Base-by-base conservation (phyloP, 768 basidiomycete genomes). In the Hemileccinum rubropunctum region DNA sequence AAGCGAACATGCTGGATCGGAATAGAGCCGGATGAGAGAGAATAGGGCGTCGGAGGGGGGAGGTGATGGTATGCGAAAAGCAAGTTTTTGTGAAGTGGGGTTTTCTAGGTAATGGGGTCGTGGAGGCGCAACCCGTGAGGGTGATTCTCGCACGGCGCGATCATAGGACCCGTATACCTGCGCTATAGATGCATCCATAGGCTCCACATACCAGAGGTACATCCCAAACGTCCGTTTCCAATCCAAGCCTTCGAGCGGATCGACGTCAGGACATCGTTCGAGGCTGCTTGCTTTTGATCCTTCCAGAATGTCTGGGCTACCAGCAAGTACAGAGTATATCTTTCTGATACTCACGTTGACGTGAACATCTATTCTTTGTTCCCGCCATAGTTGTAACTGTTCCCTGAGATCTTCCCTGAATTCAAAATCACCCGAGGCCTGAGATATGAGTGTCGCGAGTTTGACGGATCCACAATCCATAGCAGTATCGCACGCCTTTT, bases 191-290 rank as follows among this genome's bases (percentile, higher is more conserved):
- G 86, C 77, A 51, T 88, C 80, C 56, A 91, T 75, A 3, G 82
- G 76, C 37, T 84, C 77, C 1, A 83, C 83, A 65, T 85, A 98
- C 97, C 97, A 99, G 28, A 98, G 71, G 53, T 86, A 85, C 38
- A 98, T 71, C 3, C 91, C 97, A 63, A 98, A 90, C 1, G 86
- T 85, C 17, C 93, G 82, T 66, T 93, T 95, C 97, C 97, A 99
- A 64, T 97, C 95, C 46, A 98, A 68, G 0, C 82, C 88, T 45
- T 83, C 73, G 15, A 82, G 74, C 5, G 97, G 73, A 48, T 81
- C 72, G 23, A 91, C 62, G 48, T 86, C 83, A 12, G 73, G 64
- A 61, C 76, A 76, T 40, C 78, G 79, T 55, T 76, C 74, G 20
- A 77, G 58, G 15, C 79, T 81, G 23, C 73, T 73, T 3, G 79